Conservation (phyloP, 352 stramenopile genomes). For the Thalassiosira allenii region DNA sequence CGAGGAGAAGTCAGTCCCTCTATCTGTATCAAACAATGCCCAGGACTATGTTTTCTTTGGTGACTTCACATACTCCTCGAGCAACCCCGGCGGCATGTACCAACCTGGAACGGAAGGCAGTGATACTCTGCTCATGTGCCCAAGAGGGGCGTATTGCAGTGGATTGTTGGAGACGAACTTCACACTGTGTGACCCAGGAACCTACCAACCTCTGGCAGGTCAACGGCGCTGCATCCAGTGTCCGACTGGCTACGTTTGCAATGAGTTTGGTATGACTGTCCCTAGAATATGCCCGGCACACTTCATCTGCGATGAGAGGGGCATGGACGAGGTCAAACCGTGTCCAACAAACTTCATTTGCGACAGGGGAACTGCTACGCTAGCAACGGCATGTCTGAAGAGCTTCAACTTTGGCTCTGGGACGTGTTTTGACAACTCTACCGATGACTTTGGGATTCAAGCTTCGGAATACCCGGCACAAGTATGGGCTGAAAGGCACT, state of each 20-base stretch:
- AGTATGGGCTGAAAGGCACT: constrained; percentile 94
- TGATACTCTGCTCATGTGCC: constrained; percentile 82
- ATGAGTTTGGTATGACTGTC: constrained; percentile 91
- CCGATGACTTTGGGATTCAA: constrained; percentile 94
- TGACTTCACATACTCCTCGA: constrained; percentile 83
- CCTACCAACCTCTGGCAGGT: constrained; percentile 90
- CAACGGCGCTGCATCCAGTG: constrained; percentile 91
- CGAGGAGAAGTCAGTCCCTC: constrained; percentile 73
- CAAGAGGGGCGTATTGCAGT: constrained; percentile 90
- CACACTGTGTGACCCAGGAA: constrained; percentile 93
- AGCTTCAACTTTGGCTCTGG: constrained; percentile 41
- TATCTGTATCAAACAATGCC: constrained; percentile 95
- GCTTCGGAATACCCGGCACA: constrained; percentile 87
- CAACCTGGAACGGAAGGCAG: constrained; percentile 58
- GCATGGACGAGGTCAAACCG: constrained; percentile 90
- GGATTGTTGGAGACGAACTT: constrained; percentile 90
- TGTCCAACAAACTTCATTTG: constrained; percentile 96
- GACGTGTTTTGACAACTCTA: constrained; percentile 94
- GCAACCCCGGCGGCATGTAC: constrained; percentile 50
- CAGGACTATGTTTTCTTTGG: constrained; percentile 91
- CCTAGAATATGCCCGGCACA: constrained; percentile 93
- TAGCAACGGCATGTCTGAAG: constrained; percentile 89
- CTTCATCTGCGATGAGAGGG: constrained; percentile 92
- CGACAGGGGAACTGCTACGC: constrained; percentile 94
- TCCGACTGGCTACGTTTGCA: constrained; percentile 94